Evolutionary conservation across 331 rosid species (phyloP).

Genomic region (Dryas integrifolia): DNA sequence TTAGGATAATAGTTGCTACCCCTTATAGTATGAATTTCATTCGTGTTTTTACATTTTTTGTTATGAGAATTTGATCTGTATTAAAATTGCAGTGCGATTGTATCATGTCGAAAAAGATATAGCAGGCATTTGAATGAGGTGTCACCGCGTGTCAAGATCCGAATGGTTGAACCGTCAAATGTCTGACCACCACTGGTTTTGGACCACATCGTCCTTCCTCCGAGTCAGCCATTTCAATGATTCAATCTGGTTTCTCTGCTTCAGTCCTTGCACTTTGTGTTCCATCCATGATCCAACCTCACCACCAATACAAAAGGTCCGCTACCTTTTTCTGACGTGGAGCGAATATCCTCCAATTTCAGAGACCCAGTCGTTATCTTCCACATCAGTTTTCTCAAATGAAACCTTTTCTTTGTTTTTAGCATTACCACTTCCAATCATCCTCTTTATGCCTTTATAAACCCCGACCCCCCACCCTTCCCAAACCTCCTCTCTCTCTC

Average conservation of each 20-base stretch:
- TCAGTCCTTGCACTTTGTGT: no score
- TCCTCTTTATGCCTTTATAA: conserved; percentile 1
- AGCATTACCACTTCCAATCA: background rate
- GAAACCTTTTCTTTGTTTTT: background rate
- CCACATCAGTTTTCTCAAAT: conserved; percentile 18
- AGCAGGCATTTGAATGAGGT: background rate
- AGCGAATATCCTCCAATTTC: conserved; percentile 2
- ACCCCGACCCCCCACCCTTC: background rate
- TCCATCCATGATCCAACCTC: background rate
- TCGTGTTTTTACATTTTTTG: no score
- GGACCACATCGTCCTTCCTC: background rate
- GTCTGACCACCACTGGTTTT: conserved; percentile 25
- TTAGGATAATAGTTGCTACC: no score
- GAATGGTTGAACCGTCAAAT: background rate
- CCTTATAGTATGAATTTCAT: no score
- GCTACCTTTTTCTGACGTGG: conserved; percentile 30
- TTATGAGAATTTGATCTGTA: no score
- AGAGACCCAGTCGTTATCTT: conserved; percentile 10
- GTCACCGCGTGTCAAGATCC: conserved; percentile 29
- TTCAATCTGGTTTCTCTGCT: background rate
- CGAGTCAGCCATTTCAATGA: conserved; percentile 2
- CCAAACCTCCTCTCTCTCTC: background rate
- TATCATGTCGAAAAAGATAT: no score
- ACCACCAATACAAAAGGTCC: background rate
- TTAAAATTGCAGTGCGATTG: no score